Percentiles rank a stretch among this genome's conserved stretches.
Evolutionary conservation across 768 basidiomycete species (phyloP).

Genomic region (Postia placenta): DNA sequence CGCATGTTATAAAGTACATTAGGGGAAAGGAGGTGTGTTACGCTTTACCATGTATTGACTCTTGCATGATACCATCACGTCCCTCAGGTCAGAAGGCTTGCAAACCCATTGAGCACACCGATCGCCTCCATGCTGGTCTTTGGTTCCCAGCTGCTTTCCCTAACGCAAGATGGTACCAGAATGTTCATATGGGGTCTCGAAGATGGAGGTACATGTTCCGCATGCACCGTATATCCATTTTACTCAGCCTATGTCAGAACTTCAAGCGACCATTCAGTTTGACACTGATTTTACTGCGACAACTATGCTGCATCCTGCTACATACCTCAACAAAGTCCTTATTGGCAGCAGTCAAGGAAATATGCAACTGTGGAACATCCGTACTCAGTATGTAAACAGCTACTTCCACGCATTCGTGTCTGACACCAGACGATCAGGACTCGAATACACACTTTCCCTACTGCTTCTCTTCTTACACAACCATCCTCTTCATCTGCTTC

Average conservation of each 20-base stretch:
- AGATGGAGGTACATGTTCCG: slow-evolving; percentile 45
- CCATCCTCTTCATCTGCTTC: slow-evolving; percentile 21
- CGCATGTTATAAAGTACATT: slow-evolving; percentile 65
- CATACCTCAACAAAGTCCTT: slow-evolving; percentile 93
- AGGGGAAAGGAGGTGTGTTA: slow-evolving; percentile 78
- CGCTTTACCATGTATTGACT: not conserved
- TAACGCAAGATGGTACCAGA: slow-evolving; percentile 72
- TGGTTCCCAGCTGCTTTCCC: slow-evolving; percentile 71
- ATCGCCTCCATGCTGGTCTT: slow-evolving; percentile 71
- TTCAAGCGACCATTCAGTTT: slow-evolving; percentile 70
- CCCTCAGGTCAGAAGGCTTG: slow-evolving; percentile 46
- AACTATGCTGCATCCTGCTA: slow-evolving; percentile 84
- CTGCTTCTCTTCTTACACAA: slow-evolving; percentile 40
- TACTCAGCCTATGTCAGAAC: slow-evolving; percentile 32
- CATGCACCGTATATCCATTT: slow-evolving; percentile 9
- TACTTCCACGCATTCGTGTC: slow-evolving; percentile 1
- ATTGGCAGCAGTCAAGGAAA: slow-evolving; percentile 76
- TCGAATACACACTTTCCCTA: slow-evolving; percentile 74
- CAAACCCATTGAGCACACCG: slow-evolving; percentile 56
- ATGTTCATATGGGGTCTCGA: slow-evolving; percentile 75
- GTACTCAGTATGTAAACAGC: slow-evolving; percentile 53
- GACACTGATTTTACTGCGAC: slow-evolving; percentile 83
- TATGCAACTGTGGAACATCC: slow-evolving; percentile 92
- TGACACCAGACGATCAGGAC: slow-evolving; percentile 44
- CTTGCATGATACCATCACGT: no score